Base-by-base conservation (phyloP, 768 basidiomycete species). In the Dentipellis sp. region DNA sequence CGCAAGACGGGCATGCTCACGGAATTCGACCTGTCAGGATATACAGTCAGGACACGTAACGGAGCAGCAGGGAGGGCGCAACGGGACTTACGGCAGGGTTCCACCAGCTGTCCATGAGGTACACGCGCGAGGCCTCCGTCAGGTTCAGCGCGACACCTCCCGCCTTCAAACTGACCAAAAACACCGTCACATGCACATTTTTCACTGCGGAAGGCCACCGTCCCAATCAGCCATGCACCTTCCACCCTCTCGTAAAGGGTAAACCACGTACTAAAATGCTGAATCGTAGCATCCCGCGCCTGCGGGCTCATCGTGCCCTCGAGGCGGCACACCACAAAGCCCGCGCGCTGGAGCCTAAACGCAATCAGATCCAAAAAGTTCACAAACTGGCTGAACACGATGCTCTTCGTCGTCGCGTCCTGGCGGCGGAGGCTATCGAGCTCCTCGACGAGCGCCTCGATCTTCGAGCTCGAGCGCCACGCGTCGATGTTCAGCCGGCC, bases 71-170 rank as follows among this genome's bases (percentile, higher is more conserved):
- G 38, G 17, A 53, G 12, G 9, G 23, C 49, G 17, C 23, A n/a
- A n/a, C 23, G 11, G 23, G 21, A 57, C 55, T 46, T 52, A 87
- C 90, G n/a, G 93, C 93, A 7, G 94, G 94, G 67, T 98, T 98
- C 94, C 94, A 95, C 92, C 92, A 95, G 61, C 88, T 90, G 67
- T 95, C 95, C 93, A 97, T 95, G 64, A 97, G 79, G 69, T 92
- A 95, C 17, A 97, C 93, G 23, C 91, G 88, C 36, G 90, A 92
- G 0, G 94, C 94, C 68, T 91, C 91, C 0, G 91, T 92, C 62
- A 94, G 68, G 67, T 94, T 94, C 51, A 95, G 76, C 3, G 91
- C 91, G 4, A 93, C 93, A 67, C 94, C 94, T 50, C 95, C 95
- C 1, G 95, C 95, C 69, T 97, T 98, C 66, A 99, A 75, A 59